Evolutionary conservation across 768 basidiomycete species (phyloP), one percentile per base, ranked within the genome.

Genomic region (Boletus tomentosulus): DNA sequence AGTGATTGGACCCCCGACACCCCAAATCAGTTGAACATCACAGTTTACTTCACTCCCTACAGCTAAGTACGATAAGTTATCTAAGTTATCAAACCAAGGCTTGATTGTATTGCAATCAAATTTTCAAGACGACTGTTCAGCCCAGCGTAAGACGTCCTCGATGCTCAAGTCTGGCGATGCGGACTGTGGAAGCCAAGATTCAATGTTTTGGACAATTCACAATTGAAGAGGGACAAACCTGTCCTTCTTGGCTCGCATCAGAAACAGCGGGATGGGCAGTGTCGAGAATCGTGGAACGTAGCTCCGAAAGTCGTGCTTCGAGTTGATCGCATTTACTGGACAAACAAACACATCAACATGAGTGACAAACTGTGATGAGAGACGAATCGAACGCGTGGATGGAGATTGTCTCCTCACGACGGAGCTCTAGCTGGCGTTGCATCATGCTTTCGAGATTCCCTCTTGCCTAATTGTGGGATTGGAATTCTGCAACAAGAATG

Each of bases 361-460:
- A 37, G 42, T 19, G n/a, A 27, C 31, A 38, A 5, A 11, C 3
- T 11, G 6, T 3, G 30, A 51, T 22, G 28, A 38, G 38, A 45
- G 41, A 25, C 15, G 27, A 16, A 27, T 73, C 85, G 54, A 69
- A 93, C 92, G 75, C 67, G 62, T 90, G 87, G 45, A 94, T 74
- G 7, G 74, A 68, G 52, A 65, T 75, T 0, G 91, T 89, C 71
- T 93, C 92, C 61, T 85, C 83, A 52, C 75, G 76, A 46, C 92
- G 77, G 24, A 87, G 72, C 49, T 90, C 84, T 4, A 94, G 74
- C 62, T 94, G 91, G 19, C 83, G 77, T 41, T 79, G 76, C 86
- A 94, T 89, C 86, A 93, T 85, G 8, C 76, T 71, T 65, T 93
- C 91, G 42, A 95, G 76, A 61, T 87, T 89, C 34, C 80, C 86